Base-by-base conservation (phyloP, 176 grass and related monocot genomes). In the Alopecurus myosuroides region DNA sequence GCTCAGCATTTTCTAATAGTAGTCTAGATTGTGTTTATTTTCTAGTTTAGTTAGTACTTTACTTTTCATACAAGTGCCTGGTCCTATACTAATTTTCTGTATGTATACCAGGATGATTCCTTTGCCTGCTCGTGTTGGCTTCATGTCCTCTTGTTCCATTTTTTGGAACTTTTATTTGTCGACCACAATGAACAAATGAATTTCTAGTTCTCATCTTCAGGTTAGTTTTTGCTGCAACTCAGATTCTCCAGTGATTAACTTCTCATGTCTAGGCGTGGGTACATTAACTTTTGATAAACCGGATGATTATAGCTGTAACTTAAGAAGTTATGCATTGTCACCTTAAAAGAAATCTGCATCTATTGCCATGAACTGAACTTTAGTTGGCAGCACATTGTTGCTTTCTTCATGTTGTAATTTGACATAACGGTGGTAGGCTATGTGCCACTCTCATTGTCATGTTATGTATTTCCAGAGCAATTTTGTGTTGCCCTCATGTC, bases 131-230 rank as follows among this genome's bases (percentile, higher is more conserved):
- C 91, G 97, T 84, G 97, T 99, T 56, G 97, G 86, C 75, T 99
- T 99, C 64, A 99, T 99, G 93, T 99, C 97, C 15, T 85, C 91
- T 36, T 96, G 97, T 86, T 96, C 97, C 56, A 92, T 96, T 57
- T 96, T 99, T 46, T 99, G 97, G 91, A 99, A 99, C 88, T 92
- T 91, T 33, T 96, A 99, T 70, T 83, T 99, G 39, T 99, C 97
- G 6, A 89, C 91, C 82, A 85, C 97, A 29, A 89, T 99, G 90
- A 99, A 86, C 91, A 94, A 94, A 84, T 91, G 75, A 94, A 52
- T 52, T 55, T 80, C 15, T 25, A 60, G 34, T 57, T 80, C 36
- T 77, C 36, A 70, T 75, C 52, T 79, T 75, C 84, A 94, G 83
- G 89, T 89, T 82, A 50, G 76, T 74, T 33, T 77, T 84, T 81